Evolutionary conservation across 2,329 filamentous ascomycete species (phyloP).

Genomic region (Colletotrichum cordylinicola): DNA sequence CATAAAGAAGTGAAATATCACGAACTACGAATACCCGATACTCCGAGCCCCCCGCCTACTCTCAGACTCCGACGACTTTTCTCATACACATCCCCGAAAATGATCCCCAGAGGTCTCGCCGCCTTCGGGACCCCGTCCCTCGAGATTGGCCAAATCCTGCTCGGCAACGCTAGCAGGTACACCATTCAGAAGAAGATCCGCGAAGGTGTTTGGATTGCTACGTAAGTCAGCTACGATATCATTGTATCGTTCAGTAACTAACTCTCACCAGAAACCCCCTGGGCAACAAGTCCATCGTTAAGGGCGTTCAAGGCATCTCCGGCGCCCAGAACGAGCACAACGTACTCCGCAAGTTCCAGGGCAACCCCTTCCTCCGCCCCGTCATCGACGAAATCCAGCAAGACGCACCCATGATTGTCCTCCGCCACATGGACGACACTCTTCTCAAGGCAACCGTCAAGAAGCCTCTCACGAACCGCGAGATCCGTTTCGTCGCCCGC

Average conservation of each 20-base stretch:
- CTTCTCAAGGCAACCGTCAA: constrained; percentile 19
- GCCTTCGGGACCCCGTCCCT: constrained; percentile 18
- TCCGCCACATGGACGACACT: constrained; percentile 20
- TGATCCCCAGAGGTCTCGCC: constrained; percentile 19
- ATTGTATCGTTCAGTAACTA: background rate
- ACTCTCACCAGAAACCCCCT: constrained; percentile 1
- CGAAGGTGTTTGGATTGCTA: constrained; percentile 20
- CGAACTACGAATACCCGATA: background rate
- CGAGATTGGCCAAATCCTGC: constrained; percentile 19
- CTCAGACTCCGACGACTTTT: background rate
- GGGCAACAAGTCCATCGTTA: constrained; percentile 20
- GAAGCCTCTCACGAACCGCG: constrained; percentile 20
- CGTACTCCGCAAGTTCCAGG: constrained; percentile 18
- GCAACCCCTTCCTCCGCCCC: constrained; percentile 20
- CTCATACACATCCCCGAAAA: background rate
- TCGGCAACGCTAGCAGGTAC: constrained; percentile 19
- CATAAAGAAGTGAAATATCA: background rate
- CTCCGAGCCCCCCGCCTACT: background rate
- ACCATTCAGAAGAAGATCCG: constrained; percentile 23
- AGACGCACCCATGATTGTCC: constrained; percentile 20
- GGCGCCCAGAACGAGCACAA: constrained; percentile 21
- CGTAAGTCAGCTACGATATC: background rate
- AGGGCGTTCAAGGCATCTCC: constrained; percentile 16
- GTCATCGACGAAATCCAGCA: constrained; percentile 22
- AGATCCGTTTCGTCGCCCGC: constrained; percentile 18